Evolutionary conservation across 139 green algal species (phyloP), one percentile per base, ranked within the genome.

Genomic region (Chlorella sp.): DNA sequence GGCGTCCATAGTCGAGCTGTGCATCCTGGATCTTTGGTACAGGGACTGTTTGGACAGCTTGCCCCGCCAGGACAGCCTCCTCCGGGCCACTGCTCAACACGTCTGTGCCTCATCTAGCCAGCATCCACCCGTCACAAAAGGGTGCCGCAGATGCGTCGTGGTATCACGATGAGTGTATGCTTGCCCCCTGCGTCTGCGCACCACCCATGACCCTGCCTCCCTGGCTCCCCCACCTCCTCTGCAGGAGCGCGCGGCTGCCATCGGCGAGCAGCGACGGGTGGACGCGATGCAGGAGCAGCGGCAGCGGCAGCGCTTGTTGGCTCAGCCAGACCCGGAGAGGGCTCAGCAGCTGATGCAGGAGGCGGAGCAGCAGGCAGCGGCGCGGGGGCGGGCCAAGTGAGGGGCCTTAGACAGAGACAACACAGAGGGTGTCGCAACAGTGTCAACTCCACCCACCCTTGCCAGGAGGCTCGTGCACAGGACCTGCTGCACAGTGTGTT

Each of bases 301-400:
- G 16, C 53, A 83, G 77, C 81, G 53, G 53, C 53, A 42, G 81
- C 81, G 75, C 81, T 28, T 87, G 36, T 64, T 87, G 83, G 36
- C 57, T 39, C 83, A 87, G 83, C 61, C 61, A 0, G 83, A 87
- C 24, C 22, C 37, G 15, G 83, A 78, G 9, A 32, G 34, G 11
- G 83, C 61, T 64, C 83, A 66, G 22, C 28, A 64, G 37, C 60
- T 87, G 53, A 28, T 86, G 83, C 64, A 87, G 83, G 30, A 40
- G 81, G 81, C 40, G 48, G 12, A 37, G 79, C 83, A 87, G 83
- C 36, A n/a, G 26, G 64, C 64, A 28, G 64, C 64, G 24, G 64
- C 64, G 11, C 64, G 22, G 64, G 21, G 64, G 64, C 64, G 64
- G 64, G 22, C 22, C 64, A 26, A 85, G 42, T 85, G 30, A 85